Evolutionary conservation across 495 filamentous ascomycete genomes (phyloP).

Genomic region (Parmelia sp.): DNA sequence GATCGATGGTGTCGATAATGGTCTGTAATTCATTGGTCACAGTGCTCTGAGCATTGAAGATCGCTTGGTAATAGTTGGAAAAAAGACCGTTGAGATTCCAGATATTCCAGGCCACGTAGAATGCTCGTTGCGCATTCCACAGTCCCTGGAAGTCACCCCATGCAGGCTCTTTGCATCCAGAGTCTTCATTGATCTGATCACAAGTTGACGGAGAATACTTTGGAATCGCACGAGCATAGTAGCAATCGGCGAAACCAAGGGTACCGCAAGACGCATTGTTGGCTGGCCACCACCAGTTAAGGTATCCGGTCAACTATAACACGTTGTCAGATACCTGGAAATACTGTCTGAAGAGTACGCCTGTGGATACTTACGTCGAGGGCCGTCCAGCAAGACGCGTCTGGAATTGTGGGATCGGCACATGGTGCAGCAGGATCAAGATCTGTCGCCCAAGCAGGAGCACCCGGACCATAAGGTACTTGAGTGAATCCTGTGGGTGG

Average conservation of each 20-base stretch:
- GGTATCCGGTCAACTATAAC: neutral
- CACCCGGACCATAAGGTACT: neutral
- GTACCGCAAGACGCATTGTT: neutral
- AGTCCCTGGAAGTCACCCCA: constrained; percentile 1
- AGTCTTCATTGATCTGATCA: constrained; percentile 1
- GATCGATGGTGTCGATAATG: neutral
- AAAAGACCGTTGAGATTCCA: constrained; percentile 3
- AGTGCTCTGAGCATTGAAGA: constrained; percentile 2
- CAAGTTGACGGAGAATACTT: neutral
- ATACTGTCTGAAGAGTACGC: neutral
- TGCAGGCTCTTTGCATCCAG: neutral
- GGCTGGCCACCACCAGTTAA: constrained; percentile 1
- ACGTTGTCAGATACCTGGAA: neutral
- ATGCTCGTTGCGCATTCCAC: constrained; percentile 1
- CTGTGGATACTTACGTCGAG: neutral
- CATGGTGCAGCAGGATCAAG: constrained; percentile 1
- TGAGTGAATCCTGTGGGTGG: neutral
- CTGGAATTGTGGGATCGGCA: constrained; percentile 2
- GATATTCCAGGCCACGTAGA: neutral
- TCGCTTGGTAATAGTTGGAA: neutral
- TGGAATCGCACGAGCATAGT: constrained; percentile 1
- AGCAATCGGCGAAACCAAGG: neutral
- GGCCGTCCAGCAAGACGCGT: neutral
- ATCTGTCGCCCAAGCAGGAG: neutral
- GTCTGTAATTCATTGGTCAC: neutral